A percentile compares a stretch with the other conserved stretches of the same genome.
Conservation (phyloP, 2,329 filamentous ascomycete genomes). For the Stromatinia cepivora region DNA sequence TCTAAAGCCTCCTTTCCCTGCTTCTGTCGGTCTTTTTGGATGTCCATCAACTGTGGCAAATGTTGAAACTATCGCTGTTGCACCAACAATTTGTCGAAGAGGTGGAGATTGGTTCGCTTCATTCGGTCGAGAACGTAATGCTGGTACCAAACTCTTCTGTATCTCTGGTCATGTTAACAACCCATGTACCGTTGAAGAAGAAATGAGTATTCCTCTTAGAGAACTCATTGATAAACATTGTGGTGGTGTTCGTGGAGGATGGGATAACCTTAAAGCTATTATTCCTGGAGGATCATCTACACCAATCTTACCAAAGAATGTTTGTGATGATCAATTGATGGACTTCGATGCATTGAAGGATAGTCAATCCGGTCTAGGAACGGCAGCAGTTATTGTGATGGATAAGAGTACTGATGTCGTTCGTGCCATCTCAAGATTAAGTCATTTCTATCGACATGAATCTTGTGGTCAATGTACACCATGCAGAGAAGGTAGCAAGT, state of each 20-base stretch:
- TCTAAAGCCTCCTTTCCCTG: constrained; percentile 97
- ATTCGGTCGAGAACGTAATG: constrained; percentile 94
- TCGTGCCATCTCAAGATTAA: constrained; percentile 86
- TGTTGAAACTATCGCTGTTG: constrained; percentile 94
- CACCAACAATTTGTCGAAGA: constrained; percentile 91
- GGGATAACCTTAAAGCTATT: constrained; percentile 94
- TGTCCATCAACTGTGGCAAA: constrained; percentile 98
- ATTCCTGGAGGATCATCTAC: constrained; percentile 97
- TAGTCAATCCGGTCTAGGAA: constrained; percentile 93
- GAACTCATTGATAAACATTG: constrained; percentile 99
- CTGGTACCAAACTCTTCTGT: constrained; percentile 96
- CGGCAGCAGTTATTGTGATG: constrained; percentile 97
- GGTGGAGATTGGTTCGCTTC: constrained; percentile 89
- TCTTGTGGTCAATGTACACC: constrained; percentile 98
- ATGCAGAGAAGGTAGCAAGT: constrained; percentile 98
- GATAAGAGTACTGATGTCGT: constrained; percentile 97
- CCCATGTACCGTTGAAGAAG: constrained; percentile 95
- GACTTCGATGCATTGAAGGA: constrained; percentile 99
- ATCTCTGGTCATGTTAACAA: constrained; percentile 99
- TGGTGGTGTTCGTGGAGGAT: constrained; percentile 91
- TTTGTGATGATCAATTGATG: constrained; percentile 97
- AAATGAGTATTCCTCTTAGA: constrained; percentile 96
- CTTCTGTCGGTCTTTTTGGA: constrained; percentile 94
- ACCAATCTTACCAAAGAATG: constrained; percentile 82
- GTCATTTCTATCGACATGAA: constrained; percentile 98